A percentile compares a stretch with the other conserved stretches of the same genome.
phyloP scores from a whole-genome alignment of 2,329 filamentous ascomycete species.

The Fusarium euwallaceae region DNA sequence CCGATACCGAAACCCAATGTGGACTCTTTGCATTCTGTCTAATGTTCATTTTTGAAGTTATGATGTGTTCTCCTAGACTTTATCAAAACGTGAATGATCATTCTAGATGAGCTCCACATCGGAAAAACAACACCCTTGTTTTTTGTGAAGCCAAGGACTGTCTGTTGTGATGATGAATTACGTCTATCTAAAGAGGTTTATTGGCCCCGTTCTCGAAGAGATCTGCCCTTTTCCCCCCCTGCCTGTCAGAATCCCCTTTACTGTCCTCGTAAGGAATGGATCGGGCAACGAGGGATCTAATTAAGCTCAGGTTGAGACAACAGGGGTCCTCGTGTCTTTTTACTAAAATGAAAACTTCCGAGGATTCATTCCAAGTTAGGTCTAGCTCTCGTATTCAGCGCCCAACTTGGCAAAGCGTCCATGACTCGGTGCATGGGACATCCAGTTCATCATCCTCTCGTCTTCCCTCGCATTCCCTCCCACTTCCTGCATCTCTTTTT shows the following conservation, averaged over 20 bases:
- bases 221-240: no score
- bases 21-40: background rate
- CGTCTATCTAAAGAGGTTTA: background rate
- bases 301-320: background rate
- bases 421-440: background rate
- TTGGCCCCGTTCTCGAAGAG: background rate
- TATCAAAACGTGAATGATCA: no score
- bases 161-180: background rate
- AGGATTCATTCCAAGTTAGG: background rate
- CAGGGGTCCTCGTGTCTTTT: background rate
- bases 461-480: constrained; percentile 1
- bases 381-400: background rate
- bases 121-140: no score
- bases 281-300: no score
- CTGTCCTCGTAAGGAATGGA: background rate
- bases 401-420: background rate
- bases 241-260: background rate
- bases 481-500: background rate
- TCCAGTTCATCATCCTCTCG: background rate
- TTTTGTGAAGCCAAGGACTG: background rate
- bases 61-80: no score
- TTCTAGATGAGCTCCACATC: no score
- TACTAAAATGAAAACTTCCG: background rate
- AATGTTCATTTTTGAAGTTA: no score
- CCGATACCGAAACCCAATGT: background rate